Evolutionary conservation across 768 basidiomycete genomes (phyloP), one percentile per base, ranked within the genome.

Genomic region (Boletus sp.): DNA sequence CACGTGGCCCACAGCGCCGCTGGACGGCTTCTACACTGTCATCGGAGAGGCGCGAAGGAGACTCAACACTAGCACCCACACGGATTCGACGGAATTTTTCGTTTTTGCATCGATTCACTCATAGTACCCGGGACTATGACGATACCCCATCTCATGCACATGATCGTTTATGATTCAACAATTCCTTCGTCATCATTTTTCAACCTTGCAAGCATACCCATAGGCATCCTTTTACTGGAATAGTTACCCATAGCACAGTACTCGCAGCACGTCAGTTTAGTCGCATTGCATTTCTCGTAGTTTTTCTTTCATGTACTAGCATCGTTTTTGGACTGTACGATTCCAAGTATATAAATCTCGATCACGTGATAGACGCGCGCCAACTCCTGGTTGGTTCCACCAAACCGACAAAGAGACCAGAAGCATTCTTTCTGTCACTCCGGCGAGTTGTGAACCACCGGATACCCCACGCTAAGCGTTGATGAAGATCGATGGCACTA

Each of bases 401-500:
- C 50, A 3, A 50, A 54, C 30, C 15, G 17, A 36, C 46, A 55
- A 55, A 42, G 49, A 42, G 33, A 7, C 18, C 14, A 42, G 7
- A 36, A 32, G 14, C 33, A 35, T 39, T 54, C 42, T 17, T 24
- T 33, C n/a, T 55, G 41, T 45, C 55, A 32, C 39, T 24, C 49
- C 33, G 14, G 52, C 44, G 47, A 51, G 53, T 51, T 42, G 15
- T 37, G 15, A 28, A 46, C 28, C 45, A 24, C 24, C 24, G 24
- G 24, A 47, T 53, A 46, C 47, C 41, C 33, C 47, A 24, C 32
- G 57, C 45, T 18, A n/a, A 36, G 47, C 24, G 52, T 67, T 53
- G 49, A 69, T 65, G 70, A 59, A 53, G 54, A 46, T 41, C 8
- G 47, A 90, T 90, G 88, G 82, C 86, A 47, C 74, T 89, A 51